Percentiles rank a stretch among this genome's conserved stretches.
Conservation (phyloP, 2,329 filamentous ascomycete genomes). For the Rutstroemia sp. region DNA sequence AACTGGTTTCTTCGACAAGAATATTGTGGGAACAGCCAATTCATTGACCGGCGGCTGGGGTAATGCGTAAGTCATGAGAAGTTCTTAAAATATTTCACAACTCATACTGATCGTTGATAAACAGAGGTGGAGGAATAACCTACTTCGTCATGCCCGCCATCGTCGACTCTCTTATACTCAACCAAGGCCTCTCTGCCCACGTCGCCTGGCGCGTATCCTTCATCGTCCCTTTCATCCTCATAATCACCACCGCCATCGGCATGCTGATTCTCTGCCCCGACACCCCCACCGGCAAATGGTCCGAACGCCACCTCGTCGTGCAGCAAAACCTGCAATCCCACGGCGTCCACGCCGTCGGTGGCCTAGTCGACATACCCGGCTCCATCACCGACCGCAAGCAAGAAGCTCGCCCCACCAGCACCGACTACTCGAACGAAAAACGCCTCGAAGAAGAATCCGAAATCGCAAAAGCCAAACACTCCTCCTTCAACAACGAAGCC, state of each 20-base stretch:
- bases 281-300: slow-evolving; percentile 77
- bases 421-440: slow-evolving; percentile 28
- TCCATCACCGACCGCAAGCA: slow-evolving; percentile 17
- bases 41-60: slow-evolving; percentile 78
- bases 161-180: slow-evolving; percentile 64
- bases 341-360: slow-evolving; percentile 33
- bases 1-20: slow-evolving; percentile 89
- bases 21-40: slow-evolving; percentile 83
- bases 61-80: slow-evolving; percentile 44
- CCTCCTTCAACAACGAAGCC: slow-evolving; percentile 34
- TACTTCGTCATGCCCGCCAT: slow-evolving; percentile 93
- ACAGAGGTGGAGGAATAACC: slow-evolving; percentile 70
- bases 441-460: slow-evolving; percentile 41
- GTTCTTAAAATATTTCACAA: background rate
- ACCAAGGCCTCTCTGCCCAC: slow-evolving; percentile 52
- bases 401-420: background rate
- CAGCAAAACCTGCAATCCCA: slow-evolving; percentile 40
- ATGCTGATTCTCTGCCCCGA: slow-evolving; percentile 73
- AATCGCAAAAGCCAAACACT: slow-evolving; percentile 34
- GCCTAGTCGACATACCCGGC: slow-evolving; percentile 26
- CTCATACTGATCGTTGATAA: background rate
- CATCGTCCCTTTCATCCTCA: slow-evolving; percentile 73
- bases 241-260: slow-evolving; percentile 55
- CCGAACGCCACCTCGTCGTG: slow-evolving; percentile 47
- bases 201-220: slow-evolving; percentile 81